A percentile compares a stretch with the other conserved stretches of the same genome.
These are phyloP conservation scores for Carex littledalei DNA, from an alignment of 176 grass and related monocot species.

Conservation along the genomic window DNA sequence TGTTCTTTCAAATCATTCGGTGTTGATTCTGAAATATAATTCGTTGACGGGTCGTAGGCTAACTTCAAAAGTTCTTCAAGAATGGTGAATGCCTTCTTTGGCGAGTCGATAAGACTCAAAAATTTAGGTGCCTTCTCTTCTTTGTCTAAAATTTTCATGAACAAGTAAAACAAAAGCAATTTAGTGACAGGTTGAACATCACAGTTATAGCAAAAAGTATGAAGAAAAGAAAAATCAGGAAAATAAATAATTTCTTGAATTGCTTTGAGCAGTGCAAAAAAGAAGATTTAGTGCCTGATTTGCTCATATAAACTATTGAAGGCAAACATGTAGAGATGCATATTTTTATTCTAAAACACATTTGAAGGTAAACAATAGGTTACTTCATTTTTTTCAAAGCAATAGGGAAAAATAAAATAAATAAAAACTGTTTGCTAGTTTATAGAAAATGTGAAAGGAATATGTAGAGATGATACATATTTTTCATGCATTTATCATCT, in stretches of 20 bases:
- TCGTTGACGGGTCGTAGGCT: background rate
- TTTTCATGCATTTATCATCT: background rate
- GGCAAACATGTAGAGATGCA: no score
- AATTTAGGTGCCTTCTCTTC: background rate
- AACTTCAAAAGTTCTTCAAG: slow-evolving; percentile 22
- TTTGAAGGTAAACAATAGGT: background rate
- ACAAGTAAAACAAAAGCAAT: background rate
- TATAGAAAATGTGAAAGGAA: background rate
- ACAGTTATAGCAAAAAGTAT: background rate
- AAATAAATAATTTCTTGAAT: background rate
- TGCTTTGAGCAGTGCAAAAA: background rate
- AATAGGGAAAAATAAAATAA: background rate
- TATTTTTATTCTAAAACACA: background rate
- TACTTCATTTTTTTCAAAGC: background rate
- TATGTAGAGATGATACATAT: background rate
- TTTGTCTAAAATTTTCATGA: slow-evolving; percentile 1
- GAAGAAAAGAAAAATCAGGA: background rate
- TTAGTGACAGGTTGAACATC: background rate
- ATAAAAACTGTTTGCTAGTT: background rate
- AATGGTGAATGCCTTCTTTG: slow-evolving; percentile 17
- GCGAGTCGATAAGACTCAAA: slow-evolving; percentile 5
- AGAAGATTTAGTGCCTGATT: background rate
- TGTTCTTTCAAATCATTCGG: background rate
- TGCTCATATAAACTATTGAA: background rate
- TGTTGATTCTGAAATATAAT: background rate